Conservation (phyloP, 257 asterid species). For the Nicotiana otophora region DNA sequence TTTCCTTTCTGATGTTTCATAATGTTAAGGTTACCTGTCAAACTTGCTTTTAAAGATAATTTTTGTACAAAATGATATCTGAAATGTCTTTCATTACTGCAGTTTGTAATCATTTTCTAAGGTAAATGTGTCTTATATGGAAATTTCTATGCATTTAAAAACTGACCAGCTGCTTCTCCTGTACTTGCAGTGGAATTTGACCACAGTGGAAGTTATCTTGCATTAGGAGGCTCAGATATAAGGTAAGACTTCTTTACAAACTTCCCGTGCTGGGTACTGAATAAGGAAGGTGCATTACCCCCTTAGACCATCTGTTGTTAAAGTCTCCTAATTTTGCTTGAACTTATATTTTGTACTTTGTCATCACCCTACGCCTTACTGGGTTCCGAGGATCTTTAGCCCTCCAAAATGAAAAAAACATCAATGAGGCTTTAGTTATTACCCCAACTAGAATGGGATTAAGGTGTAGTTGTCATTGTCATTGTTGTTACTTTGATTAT, state of each 20-base stretch:
- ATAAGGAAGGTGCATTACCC: not conserved
- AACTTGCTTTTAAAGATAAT: not conserved
- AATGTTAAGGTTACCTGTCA: not conserved
- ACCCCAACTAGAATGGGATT: not conserved
- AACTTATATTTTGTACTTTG: not conserved
- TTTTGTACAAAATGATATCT: not conserved
- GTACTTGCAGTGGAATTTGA: constrained; percentile 59
- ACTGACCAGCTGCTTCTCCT: not conserved
- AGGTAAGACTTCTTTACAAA: constrained; percentile 29
- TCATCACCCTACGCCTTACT: not conserved
- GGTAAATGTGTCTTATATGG: not conserved
- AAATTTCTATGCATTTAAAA: not conserved
- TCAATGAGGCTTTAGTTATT: not conserved
- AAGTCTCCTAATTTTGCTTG: not conserved
- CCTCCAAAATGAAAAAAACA: not conserved
- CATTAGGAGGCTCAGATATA: constrained; percentile 60
- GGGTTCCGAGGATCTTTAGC: not conserved
- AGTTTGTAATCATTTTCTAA: not conserved
- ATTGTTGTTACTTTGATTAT: not conserved
- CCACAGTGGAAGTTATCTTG: constrained; percentile 76
- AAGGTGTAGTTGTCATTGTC: not conserved
- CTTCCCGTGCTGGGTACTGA: not conserved
- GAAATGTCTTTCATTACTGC: not conserved
- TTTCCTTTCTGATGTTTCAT: not conserved
- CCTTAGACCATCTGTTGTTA: not conserved